These are phyloP conservation scores for Mycosarcoma maydis DNA, from an alignment of 1,284 basidiomycete genomes.

Conservation along the genomic window DNA sequence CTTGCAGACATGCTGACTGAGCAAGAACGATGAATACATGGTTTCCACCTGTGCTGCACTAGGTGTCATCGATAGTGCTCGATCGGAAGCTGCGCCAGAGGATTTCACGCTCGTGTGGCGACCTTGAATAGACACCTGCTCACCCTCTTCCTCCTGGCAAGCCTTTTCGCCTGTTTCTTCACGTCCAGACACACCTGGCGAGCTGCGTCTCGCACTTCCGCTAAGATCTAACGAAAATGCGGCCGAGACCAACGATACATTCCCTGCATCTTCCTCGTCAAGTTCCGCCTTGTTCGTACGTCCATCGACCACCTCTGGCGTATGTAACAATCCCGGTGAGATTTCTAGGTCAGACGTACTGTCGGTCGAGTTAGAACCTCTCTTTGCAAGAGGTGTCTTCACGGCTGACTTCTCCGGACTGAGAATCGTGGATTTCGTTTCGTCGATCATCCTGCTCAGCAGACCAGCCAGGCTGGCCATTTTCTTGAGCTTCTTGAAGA, in stretches of 20 bases:
- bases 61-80: conserved; percentile 5
- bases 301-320: conserved; percentile 3
- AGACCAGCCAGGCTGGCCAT: conserved; percentile 32
- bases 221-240: conserved; percentile 32
- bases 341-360: conserved; percentile 17
- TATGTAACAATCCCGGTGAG: conserved; percentile 23
- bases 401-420: conserved; percentile 3
- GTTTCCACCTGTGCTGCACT: conserved; percentile 25
- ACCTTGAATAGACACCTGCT: too few relatives aligned
- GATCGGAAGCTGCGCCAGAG: not conserved
- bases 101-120: too few relatives aligned
- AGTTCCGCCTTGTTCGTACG: not conserved
- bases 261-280: not conserved
- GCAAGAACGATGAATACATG: conserved; percentile 38
- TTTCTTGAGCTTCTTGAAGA: conserved; percentile 29
- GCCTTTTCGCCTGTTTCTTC: too few relatives aligned
- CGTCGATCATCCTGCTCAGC: conserved; percentile 45
- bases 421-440: conserved; percentile 31
- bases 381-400: conserved; percentile 12
- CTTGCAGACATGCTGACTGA: conserved; percentile 24
- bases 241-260: conserved; percentile 31
- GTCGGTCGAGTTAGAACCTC: not conserved
- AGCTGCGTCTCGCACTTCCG: not conserved
- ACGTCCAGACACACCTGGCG: not conserved
- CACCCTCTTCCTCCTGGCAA: too few relatives aligned